phyloP scores from a whole-genome alignment of 371 early-diverging fungal species.

The Apophysomyces variabilis region DNA sequence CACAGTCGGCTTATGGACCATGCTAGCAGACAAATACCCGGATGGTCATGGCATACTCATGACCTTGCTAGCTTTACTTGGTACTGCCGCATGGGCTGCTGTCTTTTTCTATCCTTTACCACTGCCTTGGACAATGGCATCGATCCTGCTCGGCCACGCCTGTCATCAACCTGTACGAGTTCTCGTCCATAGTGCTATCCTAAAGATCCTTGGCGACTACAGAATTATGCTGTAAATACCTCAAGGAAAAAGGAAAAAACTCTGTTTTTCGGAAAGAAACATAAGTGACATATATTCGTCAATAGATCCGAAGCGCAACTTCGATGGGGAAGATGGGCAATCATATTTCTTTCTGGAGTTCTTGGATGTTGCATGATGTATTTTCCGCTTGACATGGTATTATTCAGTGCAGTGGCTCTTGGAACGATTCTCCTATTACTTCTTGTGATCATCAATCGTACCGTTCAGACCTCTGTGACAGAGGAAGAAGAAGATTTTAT shows the following conservation, averaged over 20 bases:
- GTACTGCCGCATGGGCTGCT: slow-evolving; percentile 1
- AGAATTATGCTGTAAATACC: slow-evolving; percentile 33
- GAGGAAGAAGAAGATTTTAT: slow-evolving; percentile 39
- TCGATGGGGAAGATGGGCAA: slow-evolving; percentile 16
- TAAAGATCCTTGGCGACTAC: slow-evolving; percentile 41
- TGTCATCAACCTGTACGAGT: slow-evolving; percentile 36
- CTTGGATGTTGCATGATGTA: background rate
- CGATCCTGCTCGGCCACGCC: background rate
- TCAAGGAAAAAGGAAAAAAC: background rate
- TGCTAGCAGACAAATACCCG: slow-evolving; percentile 16
- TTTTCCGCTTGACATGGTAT: slow-evolving; percentile 6
- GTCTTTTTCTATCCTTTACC: slow-evolving; percentile 13
- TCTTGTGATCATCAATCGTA: slow-evolving; percentile 15
- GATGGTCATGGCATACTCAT: slow-evolving; percentile 4
- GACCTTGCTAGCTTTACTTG: slow-evolving; percentile 11
- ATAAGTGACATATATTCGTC: background rate
- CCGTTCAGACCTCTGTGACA: slow-evolving; percentile 20
- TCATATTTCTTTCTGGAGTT: background rate
- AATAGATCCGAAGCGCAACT: slow-evolving; percentile 11
- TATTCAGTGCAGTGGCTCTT: background rate
- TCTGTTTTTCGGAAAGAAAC: slow-evolving; percentile 11
- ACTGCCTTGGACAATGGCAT: background rate
- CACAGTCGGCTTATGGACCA: slow-evolving; percentile 12
- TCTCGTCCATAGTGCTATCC: slow-evolving; percentile 32
- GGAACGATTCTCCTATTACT: slow-evolving; percentile 9